Conservation (phyloP, 257 asterid species). For the Cordia subcordata region DNA sequence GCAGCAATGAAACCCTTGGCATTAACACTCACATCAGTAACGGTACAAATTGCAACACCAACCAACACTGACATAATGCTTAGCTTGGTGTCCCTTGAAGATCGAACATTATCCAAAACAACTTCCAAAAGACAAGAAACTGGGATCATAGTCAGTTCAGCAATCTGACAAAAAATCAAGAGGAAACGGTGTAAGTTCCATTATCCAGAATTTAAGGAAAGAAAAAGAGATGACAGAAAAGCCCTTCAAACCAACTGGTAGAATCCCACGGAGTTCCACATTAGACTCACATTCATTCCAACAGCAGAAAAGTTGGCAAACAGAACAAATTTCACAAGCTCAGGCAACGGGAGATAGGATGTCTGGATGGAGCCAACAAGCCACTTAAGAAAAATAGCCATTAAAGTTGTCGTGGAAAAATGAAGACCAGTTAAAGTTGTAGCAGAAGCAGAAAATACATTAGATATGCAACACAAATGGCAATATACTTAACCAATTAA, state of each 20-base stretch:
- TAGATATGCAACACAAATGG: too few species aligned
- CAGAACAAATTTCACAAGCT: slow-evolving; percentile 45
- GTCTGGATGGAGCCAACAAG: slow-evolving; percentile 49
- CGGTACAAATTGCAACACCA: slow-evolving; percentile 68
- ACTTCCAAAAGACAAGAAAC: slow-evolving; percentile 61
- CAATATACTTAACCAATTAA: too few species aligned
- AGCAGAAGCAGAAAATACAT: slow-evolving; percentile 21
- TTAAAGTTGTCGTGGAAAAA: slow-evolving; percentile 48
- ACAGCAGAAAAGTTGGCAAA: slow-evolving; percentile 60
- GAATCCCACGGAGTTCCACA: slow-evolving; percentile 80
- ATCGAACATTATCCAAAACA: slow-evolving; percentile 44
- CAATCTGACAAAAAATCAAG: slow-evolving; percentile 36
- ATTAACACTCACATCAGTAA: slow-evolving; percentile 62
- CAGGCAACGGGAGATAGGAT: slow-evolving; percentile 48
- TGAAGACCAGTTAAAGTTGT: slow-evolving; percentile 68
- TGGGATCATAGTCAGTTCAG: slow-evolving; percentile 64
- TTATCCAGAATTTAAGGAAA: not conserved
- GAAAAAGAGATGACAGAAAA: not conserved
- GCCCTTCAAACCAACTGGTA: slow-evolving; percentile 43
- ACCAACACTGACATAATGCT: slow-evolving; percentile 55
- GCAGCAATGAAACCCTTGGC: slow-evolving; percentile 60
- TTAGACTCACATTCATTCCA: slow-evolving; percentile 67
- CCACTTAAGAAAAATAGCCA: slow-evolving; percentile 45
- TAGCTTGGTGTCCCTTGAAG: slow-evolving; percentile 56
- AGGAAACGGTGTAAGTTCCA: not conserved